Conservation (phyloP, 495 filamentous ascomycete genomes). For the Penicillium diatomitis region DNA sequence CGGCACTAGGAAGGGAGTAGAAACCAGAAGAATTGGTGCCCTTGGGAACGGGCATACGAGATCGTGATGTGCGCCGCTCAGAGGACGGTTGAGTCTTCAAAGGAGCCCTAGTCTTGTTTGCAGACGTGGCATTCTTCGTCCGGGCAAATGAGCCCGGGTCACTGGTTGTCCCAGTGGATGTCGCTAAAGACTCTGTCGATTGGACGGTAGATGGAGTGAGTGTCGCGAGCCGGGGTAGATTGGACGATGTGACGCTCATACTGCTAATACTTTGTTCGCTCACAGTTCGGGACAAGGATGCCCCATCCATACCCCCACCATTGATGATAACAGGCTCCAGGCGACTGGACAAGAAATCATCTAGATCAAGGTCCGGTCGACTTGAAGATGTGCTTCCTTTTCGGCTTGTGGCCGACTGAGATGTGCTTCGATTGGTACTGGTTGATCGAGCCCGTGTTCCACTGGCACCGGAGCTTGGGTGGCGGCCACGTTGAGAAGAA, state of each 20-base stretch:
- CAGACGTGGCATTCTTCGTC: constrained; percentile 1
- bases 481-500: constrained; percentile 37
- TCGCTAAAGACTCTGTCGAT: constrained; percentile 28
- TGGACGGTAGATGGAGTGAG: constrained; percentile 17
- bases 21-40: constrained; percentile 3
- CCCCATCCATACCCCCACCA: constrained; percentile 51
- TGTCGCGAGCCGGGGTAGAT: constrained; percentile 8
- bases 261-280: constrained; percentile 53
- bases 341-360: constrained; percentile 65
- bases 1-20: constrained; percentile 19
- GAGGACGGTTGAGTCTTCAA: not conserved
- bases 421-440: constrained; percentile 43
- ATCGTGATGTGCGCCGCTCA: constrained; percentile 1
- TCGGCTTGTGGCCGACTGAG: constrained; percentile 38
- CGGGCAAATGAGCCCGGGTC: constrained; percentile 5
- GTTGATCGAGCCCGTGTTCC: constrained; percentile 42
- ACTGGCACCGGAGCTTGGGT: constrained; percentile 37
- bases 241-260: constrained; percentile 42
- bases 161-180: constrained; percentile 16
- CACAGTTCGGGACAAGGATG: constrained; percentile 48
- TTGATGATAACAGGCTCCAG: constrained; percentile 82
- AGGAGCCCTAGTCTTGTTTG: constrained; percentile 3
- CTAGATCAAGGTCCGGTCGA: constrained; percentile 45
- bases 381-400: constrained; percentile 44
- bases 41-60: constrained; percentile 16